phyloP scores from a whole-genome alignment of 805 yeast genomes.

The Metschnikowia henanensis region DNA sequence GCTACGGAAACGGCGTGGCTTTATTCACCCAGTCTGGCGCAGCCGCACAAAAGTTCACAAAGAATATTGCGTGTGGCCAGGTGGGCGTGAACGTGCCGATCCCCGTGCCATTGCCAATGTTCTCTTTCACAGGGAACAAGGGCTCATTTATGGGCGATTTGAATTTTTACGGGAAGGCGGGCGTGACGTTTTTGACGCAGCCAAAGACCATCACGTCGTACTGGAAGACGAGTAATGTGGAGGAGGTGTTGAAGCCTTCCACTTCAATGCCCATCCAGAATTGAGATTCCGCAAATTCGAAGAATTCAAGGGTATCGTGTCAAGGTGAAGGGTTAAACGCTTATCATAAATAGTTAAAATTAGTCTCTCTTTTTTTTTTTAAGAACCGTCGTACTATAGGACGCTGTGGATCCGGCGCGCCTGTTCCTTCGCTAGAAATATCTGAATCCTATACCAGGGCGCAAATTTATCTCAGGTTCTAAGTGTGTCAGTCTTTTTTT shows the following conservation, averaged over 20 bases:
- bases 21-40: slow-evolving; percentile 70
- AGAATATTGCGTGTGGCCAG: slow-evolving; percentile 70
- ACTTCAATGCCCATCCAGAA: slow-evolving; percentile 70
- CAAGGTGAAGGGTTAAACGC: no score
- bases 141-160: slow-evolving; percentile 76
- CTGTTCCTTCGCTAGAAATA: no score
- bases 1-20: slow-evolving; percentile 72
- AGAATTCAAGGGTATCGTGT: background rate
- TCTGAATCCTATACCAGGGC: no score
- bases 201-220: slow-evolving; percentile 71
- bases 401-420: no score
- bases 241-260: slow-evolving; percentile 49
- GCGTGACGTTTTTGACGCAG: slow-evolving; percentile 68
- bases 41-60: slow-evolving; percentile 68
- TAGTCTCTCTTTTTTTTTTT: no score
- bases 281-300: no score
- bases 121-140: slow-evolving; percentile 75
- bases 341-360: no score
- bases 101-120: slow-evolving; percentile 82
- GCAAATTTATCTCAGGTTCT: no score
- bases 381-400: no score
- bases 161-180: slow-evolving; percentile 80
- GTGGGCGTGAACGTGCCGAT: slow-evolving; percentile 79
- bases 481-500: no score
- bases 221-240: slow-evolving; percentile 58